Evolutionary conservation across 495 filamentous ascomycete genomes (phyloP), one percentile per base, ranked within the genome.

Genomic region (Aspergillus cristatus): DNA sequence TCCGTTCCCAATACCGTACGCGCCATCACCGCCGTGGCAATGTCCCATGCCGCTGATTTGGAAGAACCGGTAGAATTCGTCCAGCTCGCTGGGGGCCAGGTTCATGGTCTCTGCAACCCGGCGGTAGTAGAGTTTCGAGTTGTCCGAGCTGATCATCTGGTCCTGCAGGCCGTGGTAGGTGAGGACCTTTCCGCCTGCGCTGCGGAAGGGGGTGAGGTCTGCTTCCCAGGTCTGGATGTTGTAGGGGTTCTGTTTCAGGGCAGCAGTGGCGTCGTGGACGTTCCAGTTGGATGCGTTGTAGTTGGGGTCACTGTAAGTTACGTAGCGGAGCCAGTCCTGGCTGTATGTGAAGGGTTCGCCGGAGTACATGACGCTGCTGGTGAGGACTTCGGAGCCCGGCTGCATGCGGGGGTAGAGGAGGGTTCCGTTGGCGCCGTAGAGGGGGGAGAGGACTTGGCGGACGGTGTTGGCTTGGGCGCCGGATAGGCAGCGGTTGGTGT

Each of bases 11-110:
- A 79, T 70, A 14, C 62, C 61, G 48, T 62, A 65, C 0, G 71
- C 75, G 0, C 76, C 76, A n/a, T 67, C 62, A 6, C 74, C 75
- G 8, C 48, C 52, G 12, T 44, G 50, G 44, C 70, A 76, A 44
- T 76, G 75, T 16, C 50, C 55, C 66, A 76, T 74, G 0, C 76
- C 78, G 20, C 67, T 65, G 42, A 79, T 71, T 1, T 65, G 60
- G 57, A 80, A 82, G 53, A 71, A 75, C 34, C 77, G 68, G 32
- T 76, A 72, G 49, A 78, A 80, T 1, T 65, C 60, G 41, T 81
- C 75, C 8, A 79, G 49, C 1, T 67, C 40, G 1, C 50, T 15
- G 0, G 67, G 60, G 0, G 48, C 34, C 11, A 63, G 34, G 3
- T 51, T 43, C 67, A 73, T 72, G 6, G 67, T 62, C 10, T 63